Conservation (phyloP, 2,329 filamentous ascomycete genomes). For the Trichophyton mentagrophytes region DNA sequence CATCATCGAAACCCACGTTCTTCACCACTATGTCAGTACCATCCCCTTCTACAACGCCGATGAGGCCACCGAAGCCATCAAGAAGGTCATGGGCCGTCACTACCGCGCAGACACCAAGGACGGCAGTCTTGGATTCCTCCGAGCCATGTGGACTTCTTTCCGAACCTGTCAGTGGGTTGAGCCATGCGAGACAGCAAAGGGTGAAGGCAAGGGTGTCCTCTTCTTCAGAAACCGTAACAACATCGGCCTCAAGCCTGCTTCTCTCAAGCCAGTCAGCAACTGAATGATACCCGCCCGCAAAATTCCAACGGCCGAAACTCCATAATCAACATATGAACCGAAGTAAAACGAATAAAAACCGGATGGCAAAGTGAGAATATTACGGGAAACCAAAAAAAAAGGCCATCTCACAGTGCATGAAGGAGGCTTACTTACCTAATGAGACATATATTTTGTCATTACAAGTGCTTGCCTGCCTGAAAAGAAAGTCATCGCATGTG, state of each 20-base stretch:
- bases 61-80: slow-evolving; percentile 87
- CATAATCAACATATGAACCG: not conserved
- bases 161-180: slow-evolving; percentile 97
- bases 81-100: slow-evolving; percentile 86
- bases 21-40: slow-evolving; percentile 91
- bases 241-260: slow-evolving; percentile 41
- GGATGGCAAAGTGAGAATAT: not conserved
- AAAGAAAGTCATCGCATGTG: not conserved
- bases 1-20: slow-evolving; percentile 94
- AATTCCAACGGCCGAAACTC: not conserved
- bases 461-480: not conserved
- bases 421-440: not conserved
- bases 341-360: not conserved
- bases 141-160: slow-evolving; percentile 65
- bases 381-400: not conserved
- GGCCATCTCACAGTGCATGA: not conserved
- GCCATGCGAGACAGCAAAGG: slow-evolving; percentile 67
- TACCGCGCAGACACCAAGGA: slow-evolving; percentile 73
- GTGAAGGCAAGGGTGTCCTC: slow-evolving; percentile 68
- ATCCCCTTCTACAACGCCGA: slow-evolving; percentile 97
- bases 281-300: not conserved
- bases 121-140: slow-evolving; percentile 71
- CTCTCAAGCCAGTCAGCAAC: not conserved
- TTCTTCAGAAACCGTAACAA: slow-evolving; percentile 96
- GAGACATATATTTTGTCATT: not conserved